Base-by-base conservation (phyloP, 2,329 filamentous ascomycete genomes). In the Apiospora sp. region DNA sequence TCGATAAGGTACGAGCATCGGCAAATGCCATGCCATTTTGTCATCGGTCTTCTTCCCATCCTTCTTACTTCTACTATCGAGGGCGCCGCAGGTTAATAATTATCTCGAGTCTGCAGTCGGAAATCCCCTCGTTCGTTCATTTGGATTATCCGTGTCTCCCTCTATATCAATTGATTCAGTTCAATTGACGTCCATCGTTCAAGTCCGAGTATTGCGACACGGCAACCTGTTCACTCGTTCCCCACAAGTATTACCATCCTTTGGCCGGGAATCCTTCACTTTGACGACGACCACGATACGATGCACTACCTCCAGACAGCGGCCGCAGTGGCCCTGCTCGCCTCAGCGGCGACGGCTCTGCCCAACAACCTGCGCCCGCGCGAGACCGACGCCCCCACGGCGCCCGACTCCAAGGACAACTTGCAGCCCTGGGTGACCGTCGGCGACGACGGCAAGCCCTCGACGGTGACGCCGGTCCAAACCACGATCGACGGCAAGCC, bases 351-450 rank as follows among this genome's bases (percentile, higher is more conserved):
- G 16, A 74, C 75, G 37, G 78, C 78, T 19, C 69, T 76, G 30
- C 78, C 79, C n/a, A 78, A 80, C 44, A 6, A 58, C 30, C 7
- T 58, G 48, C 68, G n/a, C 2, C 68, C 24, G n/a, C 68, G 68
- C 46, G 14, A 70, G 34, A 41, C 48, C 61, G 76, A 54, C 73
- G 69, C 68, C 73, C 73, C 37, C 74, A 77, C 71, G 68, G 75
- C 37, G 76, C 76, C n/a, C 4, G 75, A 44, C 43, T 16, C 78
- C 67, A 76, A 80, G 67, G 78, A 78, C n/a, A 81, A 58, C 83
- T 30, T 84, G 7, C 84, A 83, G 27, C 82, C 85, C 46, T 90
- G 88, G 88, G 86, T 90, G 67, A 84, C 82, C 4, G 85, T 90
- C 73, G 82, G 86, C 77, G 82, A 84, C 69, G 82, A 86, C 61